Evolutionary conservation across 139 green algal genomes (phyloP).

Genomic region (Chlorella sp.): DNA sequence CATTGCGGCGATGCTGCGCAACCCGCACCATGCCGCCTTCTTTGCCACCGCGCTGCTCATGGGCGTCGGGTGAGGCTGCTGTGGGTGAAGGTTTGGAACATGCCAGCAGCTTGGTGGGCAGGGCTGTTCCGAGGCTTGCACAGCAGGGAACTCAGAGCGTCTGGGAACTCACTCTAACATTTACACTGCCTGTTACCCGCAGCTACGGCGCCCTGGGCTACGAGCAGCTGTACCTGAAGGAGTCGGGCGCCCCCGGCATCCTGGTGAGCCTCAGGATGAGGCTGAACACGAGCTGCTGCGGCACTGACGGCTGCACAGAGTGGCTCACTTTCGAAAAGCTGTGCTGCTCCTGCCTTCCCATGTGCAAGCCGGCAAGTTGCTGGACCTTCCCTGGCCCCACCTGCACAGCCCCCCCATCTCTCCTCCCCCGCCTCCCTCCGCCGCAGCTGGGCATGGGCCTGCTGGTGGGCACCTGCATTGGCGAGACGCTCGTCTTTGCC

Average conservation of each 20-base stretch:
- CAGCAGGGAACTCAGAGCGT: no score
- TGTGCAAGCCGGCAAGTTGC: no score
- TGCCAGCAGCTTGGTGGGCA: neutral
- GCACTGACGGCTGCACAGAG: no score
- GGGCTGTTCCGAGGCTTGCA: neutral
- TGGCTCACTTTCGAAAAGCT: no score
- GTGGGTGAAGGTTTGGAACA: no score
- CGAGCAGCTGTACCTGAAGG: neutral
- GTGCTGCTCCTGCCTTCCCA: no score
- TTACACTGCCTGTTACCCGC: neutral
- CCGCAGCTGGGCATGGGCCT: neutral
- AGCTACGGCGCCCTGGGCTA: slow-evolving; percentile 4
- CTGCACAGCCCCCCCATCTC: no score
- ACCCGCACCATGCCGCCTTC: slow-evolving; percentile 19
- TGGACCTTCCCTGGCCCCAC: no score
- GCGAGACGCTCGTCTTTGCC: neutral
- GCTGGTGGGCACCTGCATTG: neutral
- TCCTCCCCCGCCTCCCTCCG: no score
- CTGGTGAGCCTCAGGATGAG: neutral
- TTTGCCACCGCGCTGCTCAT: slow-evolving; percentile 4
- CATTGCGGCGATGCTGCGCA: neutral
- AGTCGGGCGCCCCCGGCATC: neutral
- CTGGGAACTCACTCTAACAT: no score
- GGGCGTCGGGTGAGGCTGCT: neutral
- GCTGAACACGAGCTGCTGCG: no score